Evolutionary conservation across 768 basidiomycete genomes (phyloP), one percentile per base, ranked within the genome.

Genomic region (Mycena amicta): DNA sequence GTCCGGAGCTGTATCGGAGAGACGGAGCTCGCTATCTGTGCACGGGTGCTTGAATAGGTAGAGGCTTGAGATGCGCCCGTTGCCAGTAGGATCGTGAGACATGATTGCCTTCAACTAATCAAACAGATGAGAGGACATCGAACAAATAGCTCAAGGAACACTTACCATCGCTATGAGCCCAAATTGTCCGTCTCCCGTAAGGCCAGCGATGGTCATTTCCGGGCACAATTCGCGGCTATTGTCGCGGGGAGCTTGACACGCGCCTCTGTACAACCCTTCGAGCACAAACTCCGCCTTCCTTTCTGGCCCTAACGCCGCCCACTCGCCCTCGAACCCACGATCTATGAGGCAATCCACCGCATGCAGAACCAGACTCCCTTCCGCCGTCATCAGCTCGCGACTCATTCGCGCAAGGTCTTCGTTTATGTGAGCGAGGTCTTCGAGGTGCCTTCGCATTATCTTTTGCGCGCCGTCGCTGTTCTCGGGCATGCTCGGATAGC

Each of bases 221-320:
- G 61, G 57, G 33, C 57, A 63, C 3, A n/a, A n/a, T 18, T 16
- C 15, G 3, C 56, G 56, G 23, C 52, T 55, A 40, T 59, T 52
- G 23, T 57, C 53, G 37, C 54, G 59, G 1, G 59, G 59, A 31
- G 12, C 20, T 3, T 37, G 18, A 30, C 52, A 57, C 8, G 61
- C 52, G 8, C 51, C 60, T 8, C 55, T 50, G 41, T 57, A 57
- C 2, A 61, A 33, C 18, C 60, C 58, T 26, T 60, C 58, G 28
- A 60, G 8, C 33, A 37, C 33, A 37, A 37, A 8, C 4, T 54
- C 52, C 23, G 41, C 33, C 33, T 37, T 37, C 33, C 11, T 18
- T 37, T 8, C 18, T 18, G 11, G 33, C 18, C 18, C 33, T 18
- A 30, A n/a, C n/a, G n/a, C n/a, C n/a, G n/a, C n/a, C n/a, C n/a